phyloP scores from a whole-genome alignment of 2,329 filamentous ascomycete species.

The Domatiomyces globalis region DNA sequence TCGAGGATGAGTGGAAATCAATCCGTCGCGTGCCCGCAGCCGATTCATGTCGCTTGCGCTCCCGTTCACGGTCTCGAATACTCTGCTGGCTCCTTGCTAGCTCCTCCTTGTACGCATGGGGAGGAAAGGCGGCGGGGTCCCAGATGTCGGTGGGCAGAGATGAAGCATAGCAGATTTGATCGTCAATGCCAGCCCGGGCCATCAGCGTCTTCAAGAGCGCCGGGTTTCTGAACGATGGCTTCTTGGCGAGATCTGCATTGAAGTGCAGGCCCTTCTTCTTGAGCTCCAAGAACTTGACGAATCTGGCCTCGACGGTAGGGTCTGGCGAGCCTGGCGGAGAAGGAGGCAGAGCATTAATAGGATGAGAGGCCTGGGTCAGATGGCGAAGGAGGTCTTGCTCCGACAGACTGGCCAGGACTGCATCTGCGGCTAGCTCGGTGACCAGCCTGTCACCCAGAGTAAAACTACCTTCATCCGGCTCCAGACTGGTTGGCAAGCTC shows the following conservation, averaged over 20 bases:
- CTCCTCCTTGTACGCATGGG: constrained; percentile 34
- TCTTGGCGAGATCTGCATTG: constrained; percentile 45
- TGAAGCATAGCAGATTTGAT: constrained; percentile 40
- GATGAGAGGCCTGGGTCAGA: constrained; percentile 38
- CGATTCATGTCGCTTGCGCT: constrained; percentile 13
- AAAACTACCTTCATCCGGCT: not conserved
- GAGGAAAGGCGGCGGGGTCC: constrained; percentile 26
- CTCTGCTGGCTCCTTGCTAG: constrained; percentile 30
- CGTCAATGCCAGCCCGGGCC: constrained; percentile 42
- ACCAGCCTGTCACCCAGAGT: too few species aligned
- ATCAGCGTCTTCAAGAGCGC: constrained; percentile 43
- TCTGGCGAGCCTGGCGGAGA: constrained; percentile 34
- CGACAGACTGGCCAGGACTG: constrained; percentile 7
- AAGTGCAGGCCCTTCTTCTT: constrained; percentile 51
- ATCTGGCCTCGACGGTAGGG: constrained; percentile 38
- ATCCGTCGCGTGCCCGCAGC: constrained; percentile 16
- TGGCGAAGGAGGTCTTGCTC: constrained; percentile 35
- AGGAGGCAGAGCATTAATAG: constrained; percentile 31
- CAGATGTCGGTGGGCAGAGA: constrained; percentile 31
- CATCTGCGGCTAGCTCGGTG: not conserved
- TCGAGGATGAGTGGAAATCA: constrained; percentile 10
- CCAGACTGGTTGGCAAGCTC: constrained; percentile 3
- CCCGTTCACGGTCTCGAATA: constrained; percentile 13
- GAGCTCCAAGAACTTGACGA: constrained; percentile 45
- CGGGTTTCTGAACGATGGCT: constrained; percentile 46